These are phyloP conservation scores for Halenospora varia DNA, from an alignment of 495 filamentous ascomycete genomes.

Conservation along the genomic window DNA sequence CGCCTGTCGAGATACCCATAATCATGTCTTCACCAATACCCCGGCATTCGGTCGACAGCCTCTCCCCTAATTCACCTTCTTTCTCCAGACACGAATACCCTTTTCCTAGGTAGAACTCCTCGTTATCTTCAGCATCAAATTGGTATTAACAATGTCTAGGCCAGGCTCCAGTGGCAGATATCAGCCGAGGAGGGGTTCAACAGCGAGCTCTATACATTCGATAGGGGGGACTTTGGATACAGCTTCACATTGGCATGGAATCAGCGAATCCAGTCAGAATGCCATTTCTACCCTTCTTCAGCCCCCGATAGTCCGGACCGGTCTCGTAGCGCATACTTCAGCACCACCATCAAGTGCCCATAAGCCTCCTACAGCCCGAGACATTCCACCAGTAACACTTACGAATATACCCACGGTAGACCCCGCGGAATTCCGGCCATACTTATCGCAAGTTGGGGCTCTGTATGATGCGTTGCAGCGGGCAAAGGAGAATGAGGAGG, in stretches of 20 bases:
- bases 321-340: conserved; percentile 69
- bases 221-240: conserved; percentile 70
- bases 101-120: conserved; percentile 36
- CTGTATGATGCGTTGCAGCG: conserved; percentile 80
- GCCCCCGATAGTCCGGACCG: conserved; percentile 84
- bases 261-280: conserved; percentile 78
- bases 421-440: conserved; percentile 71
- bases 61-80: conserved; percentile 49
- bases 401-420: conserved; percentile 88
- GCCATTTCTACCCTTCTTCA: conserved; percentile 93
- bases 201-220: conserved; percentile 82
- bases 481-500: conserved; percentile 64
- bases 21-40: conserved; percentile 63
- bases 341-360: conserved; percentile 62
- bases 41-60: conserved; percentile 68
- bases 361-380: conserved; percentile 79
- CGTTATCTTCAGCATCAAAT: background rate
- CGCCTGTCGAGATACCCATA: background rate
- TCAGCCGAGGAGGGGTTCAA: conserved; percentile 63
- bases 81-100: conserved; percentile 55
- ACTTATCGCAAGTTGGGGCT: conserved; percentile 75
- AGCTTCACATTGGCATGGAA: conserved; percentile 52
- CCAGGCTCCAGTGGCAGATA: conserved; percentile 26
- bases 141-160: conserved; percentile 11
- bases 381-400: conserved; percentile 92